A percentile compares a stretch with the other conserved stretches of the same genome.
phyloP scores from a whole-genome alignment of 148 eudicot species.

The Spergularia bocconei region DNA sequence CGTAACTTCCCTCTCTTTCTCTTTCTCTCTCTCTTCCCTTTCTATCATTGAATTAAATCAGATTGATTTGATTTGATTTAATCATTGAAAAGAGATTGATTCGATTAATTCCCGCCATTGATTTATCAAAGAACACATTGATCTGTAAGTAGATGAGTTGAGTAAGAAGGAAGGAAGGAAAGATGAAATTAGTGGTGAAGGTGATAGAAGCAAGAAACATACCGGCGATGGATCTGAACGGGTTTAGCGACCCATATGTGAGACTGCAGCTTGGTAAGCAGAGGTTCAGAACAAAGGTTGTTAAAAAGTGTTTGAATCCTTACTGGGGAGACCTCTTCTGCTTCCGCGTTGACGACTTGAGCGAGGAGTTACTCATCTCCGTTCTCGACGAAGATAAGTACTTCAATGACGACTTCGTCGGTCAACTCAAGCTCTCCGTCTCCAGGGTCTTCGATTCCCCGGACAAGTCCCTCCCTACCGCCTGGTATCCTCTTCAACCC shows the following conservation, averaged over 20 bases:
- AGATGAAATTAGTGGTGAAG: constrained; percentile 39
- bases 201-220: constrained; percentile 82
- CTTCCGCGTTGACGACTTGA: constrained; percentile 81
- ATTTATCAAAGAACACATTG: no score
- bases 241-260: constrained; percentile 90
- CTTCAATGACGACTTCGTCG: constrained; percentile 81
- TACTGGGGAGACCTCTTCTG: constrained; percentile 85
- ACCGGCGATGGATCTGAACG: constrained; percentile 92
- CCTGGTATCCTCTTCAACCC: constrained; percentile 78
- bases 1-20: constrained; percentile 10
- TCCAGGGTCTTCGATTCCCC: constrained; percentile 73
- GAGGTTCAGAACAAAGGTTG: constrained; percentile 64
- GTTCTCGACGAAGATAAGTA: constrained; percentile 93
- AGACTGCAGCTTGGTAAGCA: constrained; percentile 75
- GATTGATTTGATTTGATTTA: no score
- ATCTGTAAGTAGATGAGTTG: no score
- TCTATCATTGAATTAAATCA: no score
- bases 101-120: no score
- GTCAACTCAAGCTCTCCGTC: constrained; percentile 63
- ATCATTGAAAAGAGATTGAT: no score
- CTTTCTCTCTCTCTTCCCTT: neutral
- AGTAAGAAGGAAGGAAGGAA: neutral
- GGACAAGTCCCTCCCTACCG: constrained; percentile 75
- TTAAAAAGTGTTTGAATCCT: constrained; percentile 82
- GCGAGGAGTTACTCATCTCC: constrained; percentile 65